phyloP scores from a whole-genome alignment of 1,284 basidiomycete species.

The Ganoderma multipileum region DNA sequence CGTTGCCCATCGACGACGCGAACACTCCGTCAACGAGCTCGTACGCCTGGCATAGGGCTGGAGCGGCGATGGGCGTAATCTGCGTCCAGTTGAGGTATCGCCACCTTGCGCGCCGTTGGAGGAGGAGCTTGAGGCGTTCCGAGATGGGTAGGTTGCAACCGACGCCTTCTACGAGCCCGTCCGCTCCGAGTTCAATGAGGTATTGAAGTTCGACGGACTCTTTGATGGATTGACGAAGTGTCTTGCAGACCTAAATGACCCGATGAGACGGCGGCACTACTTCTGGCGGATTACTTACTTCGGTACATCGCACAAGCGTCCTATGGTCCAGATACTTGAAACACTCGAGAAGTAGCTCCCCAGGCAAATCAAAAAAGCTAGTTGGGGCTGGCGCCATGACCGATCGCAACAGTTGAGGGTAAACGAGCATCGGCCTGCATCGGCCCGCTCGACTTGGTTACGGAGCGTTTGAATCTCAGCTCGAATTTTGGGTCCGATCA shows the following conservation, averaged over 20 bases:
- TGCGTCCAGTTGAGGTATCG: slow-evolving; percentile 44
- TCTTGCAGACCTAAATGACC: slow-evolving; percentile 48
- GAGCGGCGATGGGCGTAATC: slow-evolving; percentile 40
- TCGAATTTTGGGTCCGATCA: not conserved
- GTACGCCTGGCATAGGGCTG: slow-evolving; percentile 57
- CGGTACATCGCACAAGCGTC: not conserved
- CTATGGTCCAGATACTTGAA: not conserved
- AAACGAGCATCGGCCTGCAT: not conserved
- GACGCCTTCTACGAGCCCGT: slow-evolving; percentile 50
- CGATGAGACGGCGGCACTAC: not conserved
- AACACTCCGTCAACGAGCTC: slow-evolving; percentile 65
- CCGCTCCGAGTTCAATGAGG: slow-evolving; percentile 53
- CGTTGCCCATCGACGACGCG: slow-evolving; percentile 47
- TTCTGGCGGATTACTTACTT: not conserved
- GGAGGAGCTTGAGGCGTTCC: slow-evolving; percentile 49
- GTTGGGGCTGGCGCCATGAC: not conserved
- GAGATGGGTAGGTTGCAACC: slow-evolving; percentile 36
- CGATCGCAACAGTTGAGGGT: not conserved
- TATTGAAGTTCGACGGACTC: slow-evolving; percentile 53
- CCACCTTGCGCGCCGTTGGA: slow-evolving; percentile 51
- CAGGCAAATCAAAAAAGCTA: not conserved
- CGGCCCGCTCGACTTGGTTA: no score
- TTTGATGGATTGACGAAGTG: slow-evolving; percentile 43
- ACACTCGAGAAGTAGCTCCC: not conserved
- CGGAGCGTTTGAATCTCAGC: not conserved